Percentiles rank a stretch among this genome's conserved stretches.
phyloP scores from a whole-genome alignment of 108 stramenopile genomes.

The Heterococcus sp. region DNA sequence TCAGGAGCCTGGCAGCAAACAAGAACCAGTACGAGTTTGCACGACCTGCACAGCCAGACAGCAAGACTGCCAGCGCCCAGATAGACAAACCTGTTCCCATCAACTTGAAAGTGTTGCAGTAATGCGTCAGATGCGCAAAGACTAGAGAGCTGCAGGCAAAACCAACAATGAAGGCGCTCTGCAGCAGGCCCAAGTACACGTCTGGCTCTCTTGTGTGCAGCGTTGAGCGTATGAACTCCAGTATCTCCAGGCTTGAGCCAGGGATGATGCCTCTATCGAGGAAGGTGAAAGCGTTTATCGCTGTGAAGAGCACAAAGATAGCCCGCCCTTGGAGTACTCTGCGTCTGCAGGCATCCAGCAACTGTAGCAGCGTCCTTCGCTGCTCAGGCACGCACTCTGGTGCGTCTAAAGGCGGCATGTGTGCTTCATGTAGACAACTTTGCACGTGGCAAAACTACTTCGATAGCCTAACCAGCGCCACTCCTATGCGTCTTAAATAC shows the following conservation, averaged over 20 bases:
- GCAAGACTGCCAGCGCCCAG: constrained; percentile 39
- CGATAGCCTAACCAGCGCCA: too few relatives aligned
- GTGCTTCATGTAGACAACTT: too few relatives aligned
- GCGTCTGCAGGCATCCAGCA: too few relatives aligned
- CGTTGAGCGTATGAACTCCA: constrained; percentile 38
- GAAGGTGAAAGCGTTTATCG: constrained; percentile 14
- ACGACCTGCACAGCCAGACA: constrained; percentile 30
- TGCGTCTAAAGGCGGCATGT: too few relatives aligned
- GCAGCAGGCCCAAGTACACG: constrained; percentile 49
- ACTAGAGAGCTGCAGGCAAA: constrained; percentile 15
- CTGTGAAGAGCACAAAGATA: constrained; percentile 15
- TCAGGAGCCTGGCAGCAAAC: constrained; percentile 40
- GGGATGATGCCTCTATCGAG: constrained; percentile 45
- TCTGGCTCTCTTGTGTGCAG: constrained; percentile 42
- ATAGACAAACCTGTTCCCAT: constrained; percentile 44
- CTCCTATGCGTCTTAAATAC: too few relatives aligned
- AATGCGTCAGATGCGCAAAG: constrained; percentile 48
- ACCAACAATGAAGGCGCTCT: constrained; percentile 58
- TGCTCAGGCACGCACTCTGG: too few relatives aligned
- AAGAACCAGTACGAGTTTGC: constrained; percentile 45
- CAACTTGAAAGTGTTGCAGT: constrained; percentile 38
- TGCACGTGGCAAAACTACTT: too few relatives aligned
- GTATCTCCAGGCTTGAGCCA: constrained; percentile 47
- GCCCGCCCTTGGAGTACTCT: constrained; percentile 16
- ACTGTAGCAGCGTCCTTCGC: too few relatives aligned